Percentiles rank a stretch among this genome's conserved stretches.
These are phyloP conservation scores for Colletotrichum musicola DNA, from an alignment of 2,329 filamentous ascomycete genomes.

Conservation along the genomic window DNA sequence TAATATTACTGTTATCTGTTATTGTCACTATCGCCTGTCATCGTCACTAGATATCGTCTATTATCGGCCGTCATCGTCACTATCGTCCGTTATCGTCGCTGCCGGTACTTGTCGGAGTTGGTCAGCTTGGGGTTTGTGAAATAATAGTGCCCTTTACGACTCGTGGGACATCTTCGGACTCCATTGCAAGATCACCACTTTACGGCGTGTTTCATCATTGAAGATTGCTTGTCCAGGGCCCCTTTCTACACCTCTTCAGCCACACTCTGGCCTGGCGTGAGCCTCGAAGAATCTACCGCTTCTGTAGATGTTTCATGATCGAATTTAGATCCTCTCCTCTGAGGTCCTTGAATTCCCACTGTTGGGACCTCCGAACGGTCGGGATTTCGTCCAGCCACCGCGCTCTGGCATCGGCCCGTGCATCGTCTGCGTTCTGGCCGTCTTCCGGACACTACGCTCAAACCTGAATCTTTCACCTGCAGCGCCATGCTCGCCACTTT, in stretches of 20 bases:
- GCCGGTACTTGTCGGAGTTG: no score
- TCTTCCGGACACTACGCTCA: conserved; percentile 1
- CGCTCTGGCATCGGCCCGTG: conserved; percentile 6
- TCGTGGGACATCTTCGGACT: no score
- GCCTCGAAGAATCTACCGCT: neutral
- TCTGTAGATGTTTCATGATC: neutral
- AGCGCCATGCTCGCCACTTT: neutral
- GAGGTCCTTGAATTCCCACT: neutral
- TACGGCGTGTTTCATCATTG: no score
- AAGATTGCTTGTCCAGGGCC: no score
- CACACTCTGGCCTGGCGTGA: neutral
- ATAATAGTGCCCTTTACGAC: no score
- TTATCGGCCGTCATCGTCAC: no score
- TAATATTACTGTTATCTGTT: no score
- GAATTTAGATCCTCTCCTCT: neutral
- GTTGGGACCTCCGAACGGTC: neutral
- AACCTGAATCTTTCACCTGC: conserved; percentile 2
- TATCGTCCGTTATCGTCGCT: no score
- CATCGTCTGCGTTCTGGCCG: neutral
- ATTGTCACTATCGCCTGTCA: no score
- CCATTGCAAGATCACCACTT: neutral
- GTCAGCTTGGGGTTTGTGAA: no score
- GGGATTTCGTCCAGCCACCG: conserved; percentile 8
- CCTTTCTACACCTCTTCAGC: neutral
- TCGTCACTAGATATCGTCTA: no score